Base-by-base conservation (phyloP, 257 asterid genomes). In the Petrea volubilis region DNA sequence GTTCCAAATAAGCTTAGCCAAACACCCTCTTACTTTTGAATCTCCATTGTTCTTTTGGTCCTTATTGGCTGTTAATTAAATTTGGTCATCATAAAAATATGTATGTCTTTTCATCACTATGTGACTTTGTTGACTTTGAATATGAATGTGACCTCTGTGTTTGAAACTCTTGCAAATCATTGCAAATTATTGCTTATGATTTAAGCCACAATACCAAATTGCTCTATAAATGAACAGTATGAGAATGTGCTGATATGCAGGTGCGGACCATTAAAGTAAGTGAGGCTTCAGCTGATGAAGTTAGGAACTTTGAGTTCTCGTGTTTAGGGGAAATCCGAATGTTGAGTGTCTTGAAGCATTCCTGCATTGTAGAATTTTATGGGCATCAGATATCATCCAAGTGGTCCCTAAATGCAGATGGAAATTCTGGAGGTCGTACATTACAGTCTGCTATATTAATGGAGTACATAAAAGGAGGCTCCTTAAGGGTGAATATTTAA, bases 401-500 rank as follows among this genome's bases (percentile, higher is more conserved):
- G 72, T 95, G 99, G 99, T 73, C 78, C 33, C 28, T 66, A 53
- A 61, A 88, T 6, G 77, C 76, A 10, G 86, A 90, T 53, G 95
- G 88, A 68, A 76, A 75, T 64, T 77, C 81, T 51, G 88, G 83
- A 67, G 66, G 74, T 6, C 96, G 96, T 38, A 67, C 73, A 64
- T 58, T 95, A 63, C 91, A 83, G 68, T 88, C 97, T 44, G 86
- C 91, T 67, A 85, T 92, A 73, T 75, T 88, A 62, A 95, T 92
- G 98, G 99, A 95, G 78, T 80, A 88, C 75, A 75, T 95, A 17
- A 77, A 88, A 80, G 99, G 99, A 83, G 99, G 98, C 65, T 92
- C 99, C 63, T 72, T 92, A 49, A 91, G 71, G 96, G 99, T 92
- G 69, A 72, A 40, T n/a, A 78, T 64, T 77, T 61, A 34, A 49